These are phyloP conservation scores for Arthromyces matolae DNA, from an alignment of 768 basidiomycete genomes.

Conservation along the genomic window DNA sequence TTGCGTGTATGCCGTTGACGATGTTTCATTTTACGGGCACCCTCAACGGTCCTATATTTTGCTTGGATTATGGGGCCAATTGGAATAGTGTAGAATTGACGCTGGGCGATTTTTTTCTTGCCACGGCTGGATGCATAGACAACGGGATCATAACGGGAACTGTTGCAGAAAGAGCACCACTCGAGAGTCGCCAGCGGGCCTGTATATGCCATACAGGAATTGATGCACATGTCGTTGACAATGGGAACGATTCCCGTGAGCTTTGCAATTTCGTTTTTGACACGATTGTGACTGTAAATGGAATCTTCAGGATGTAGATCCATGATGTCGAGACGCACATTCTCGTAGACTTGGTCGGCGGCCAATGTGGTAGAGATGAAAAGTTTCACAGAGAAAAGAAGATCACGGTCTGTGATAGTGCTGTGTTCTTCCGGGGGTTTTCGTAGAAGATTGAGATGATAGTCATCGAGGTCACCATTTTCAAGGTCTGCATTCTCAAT, in stretches of 20 bases:
- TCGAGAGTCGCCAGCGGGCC: slow-evolving; percentile 1
- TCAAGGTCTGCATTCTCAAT: background rate
- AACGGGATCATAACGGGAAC: slow-evolving; percentile 1
- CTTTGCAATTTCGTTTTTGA: slow-evolving; percentile 8
- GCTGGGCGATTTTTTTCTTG: background rate
- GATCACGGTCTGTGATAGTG: background rate
- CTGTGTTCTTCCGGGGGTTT: background rate
- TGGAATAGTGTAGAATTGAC: slow-evolving; percentile 3
- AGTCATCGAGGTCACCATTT: slow-evolving; percentile 3
- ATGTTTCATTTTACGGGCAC: background rate
- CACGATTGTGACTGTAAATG: slow-evolving; percentile 7
- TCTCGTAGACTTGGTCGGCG: slow-evolving; percentile 9
- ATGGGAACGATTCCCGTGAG: slow-evolving; percentile 23
- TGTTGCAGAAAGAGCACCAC: background rate
- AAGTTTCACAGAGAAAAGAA: slow-evolving; percentile 4
- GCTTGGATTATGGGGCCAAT: slow-evolving; percentile 8
- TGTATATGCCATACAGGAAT: slow-evolving; percentile 17
- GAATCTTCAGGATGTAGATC: slow-evolving; percentile 8
- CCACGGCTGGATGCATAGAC: background rate
- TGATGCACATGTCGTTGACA: slow-evolving; percentile 38
- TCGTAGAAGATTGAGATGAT: slow-evolving; percentile 1
- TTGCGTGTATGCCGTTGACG: slow-evolving; percentile 14
- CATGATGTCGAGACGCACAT: slow-evolving; percentile 10
- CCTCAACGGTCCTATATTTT: slow-evolving; percentile 1
- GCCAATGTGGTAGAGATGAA: slow-evolving; percentile 2